phyloP scores from a whole-genome alignment of 116 monocot genomes.

The Papilionanthe hybrid region DNA sequence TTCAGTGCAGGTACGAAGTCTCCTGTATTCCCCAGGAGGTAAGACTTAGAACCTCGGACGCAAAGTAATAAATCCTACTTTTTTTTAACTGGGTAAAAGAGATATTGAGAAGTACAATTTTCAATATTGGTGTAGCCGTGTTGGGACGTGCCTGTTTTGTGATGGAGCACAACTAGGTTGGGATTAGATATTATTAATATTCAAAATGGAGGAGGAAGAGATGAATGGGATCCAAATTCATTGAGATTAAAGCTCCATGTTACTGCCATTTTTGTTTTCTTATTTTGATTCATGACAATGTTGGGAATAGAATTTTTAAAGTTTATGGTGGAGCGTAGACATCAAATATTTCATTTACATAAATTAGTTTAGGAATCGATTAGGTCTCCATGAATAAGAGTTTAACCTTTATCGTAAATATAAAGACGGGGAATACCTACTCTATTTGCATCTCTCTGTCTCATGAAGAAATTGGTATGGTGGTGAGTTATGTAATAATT shows the following conservation, averaged over 20 bases:
- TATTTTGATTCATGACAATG: not conserved
- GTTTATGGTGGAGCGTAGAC: no score
- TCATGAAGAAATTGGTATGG: not conserved
- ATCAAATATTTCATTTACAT: no score
- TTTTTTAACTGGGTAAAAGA: not conserved
- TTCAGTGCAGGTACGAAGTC: slow-evolving; percentile 3
- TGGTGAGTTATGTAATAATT: not conserved
- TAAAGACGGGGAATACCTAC: not conserved
- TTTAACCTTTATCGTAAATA: not conserved
- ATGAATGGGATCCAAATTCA: not conserved
- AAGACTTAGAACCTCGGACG: not conserved
- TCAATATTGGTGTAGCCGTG: not conserved
- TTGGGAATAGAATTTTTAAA: no score
- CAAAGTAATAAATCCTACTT: not conserved
- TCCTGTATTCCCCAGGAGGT: not conserved
- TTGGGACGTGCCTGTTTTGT: not conserved
- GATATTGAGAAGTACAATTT: not conserved
- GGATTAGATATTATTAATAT: not conserved
- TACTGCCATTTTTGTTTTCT: not conserved
- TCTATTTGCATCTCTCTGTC: no score
- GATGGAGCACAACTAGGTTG: not conserved
- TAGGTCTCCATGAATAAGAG: not conserved
- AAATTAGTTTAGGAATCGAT: no score
- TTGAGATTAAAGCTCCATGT: not conserved
- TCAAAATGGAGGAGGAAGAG: not conserved